These are phyloP conservation scores for Rubus idaeus DNA, from an alignment of 306 rosid species.

Conservation along the genomic window DNA sequence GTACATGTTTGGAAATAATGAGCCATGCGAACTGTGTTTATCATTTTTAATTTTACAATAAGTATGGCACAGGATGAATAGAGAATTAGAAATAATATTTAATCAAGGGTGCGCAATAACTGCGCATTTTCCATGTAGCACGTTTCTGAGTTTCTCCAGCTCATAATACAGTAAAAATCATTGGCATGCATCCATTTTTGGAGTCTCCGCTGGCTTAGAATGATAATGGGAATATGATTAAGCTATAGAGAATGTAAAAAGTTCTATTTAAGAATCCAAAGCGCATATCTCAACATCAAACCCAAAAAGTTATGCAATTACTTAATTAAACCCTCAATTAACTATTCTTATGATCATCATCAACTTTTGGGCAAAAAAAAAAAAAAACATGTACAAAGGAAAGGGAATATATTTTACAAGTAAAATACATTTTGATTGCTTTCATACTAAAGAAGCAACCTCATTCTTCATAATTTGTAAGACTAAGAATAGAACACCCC, in stretches of 20 bases:
- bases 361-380: no score
- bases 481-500: neutral
- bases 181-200: neutral
- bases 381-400: no score
- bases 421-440: neutral
- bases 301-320: neutral
- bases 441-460: neutral
- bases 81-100: no score
- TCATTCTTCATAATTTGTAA: neutral
- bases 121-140: no score
- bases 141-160: no score
- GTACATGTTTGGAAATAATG: no score
- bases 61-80: no score
- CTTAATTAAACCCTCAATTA: neutral
- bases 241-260: neutral
- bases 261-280: neutral
- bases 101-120: no score
- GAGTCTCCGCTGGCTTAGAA: slow-evolving; percentile 10
- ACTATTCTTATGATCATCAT: neutral
- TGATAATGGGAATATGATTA: slow-evolving; percentile 6
- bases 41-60: no score
- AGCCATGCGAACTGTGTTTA: no score
- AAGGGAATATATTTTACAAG: neutral
- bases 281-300: slow-evolving; percentile 3
- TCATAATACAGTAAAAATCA: slow-evolving; percentile 9